Base-by-base conservation (phyloP, 2,329 filamentous ascomycete genomes). In the Hysterium pulicare region DNA sequence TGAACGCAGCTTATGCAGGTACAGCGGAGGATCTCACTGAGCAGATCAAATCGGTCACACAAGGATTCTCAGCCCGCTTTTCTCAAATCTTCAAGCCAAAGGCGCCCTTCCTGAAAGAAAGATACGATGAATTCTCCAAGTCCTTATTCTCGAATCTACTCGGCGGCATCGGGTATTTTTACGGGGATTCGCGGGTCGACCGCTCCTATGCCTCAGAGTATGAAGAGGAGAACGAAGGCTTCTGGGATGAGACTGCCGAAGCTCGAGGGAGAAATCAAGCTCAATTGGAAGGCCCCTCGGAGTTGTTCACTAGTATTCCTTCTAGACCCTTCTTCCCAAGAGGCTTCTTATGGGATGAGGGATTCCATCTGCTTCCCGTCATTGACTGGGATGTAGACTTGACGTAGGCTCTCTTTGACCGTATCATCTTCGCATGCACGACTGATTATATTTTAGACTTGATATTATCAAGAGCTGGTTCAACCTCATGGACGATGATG, bases 261-360 rank as follows among this genome's bases (percentile, higher is more conserved):
- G 91, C 90, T 4, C 79, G 89, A 44, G 78, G 74, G 19, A 81
- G 82, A 45, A 83, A 81, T 42, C 70, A 81, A 49, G 83, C 90
- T 50, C 74, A 81, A 46, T 69, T 84, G 0, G 90, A 94, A 59
- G 88, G 88, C 0, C 89, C 91, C 1, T 87, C 84, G 41, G 88
- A 95, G 64, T 79, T 98, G 2, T 97, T 90, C 64, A 94, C 90
- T 5, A 88, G 84, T 56, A 84, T 97, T 43, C 93, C 93, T 0
- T 97, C 91, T 7, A 78, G 93, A 4, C 87, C 93, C 0, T 98
- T 98, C 73, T 98, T 98, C 70, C 93, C 93, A 1, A 80, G 93
- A 47, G 93, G 93, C 1, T 98, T 98, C 65, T 76, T 97, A 3
- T 98, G 93, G 93, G 93, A 98, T 57, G 93, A 98, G 66, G 93